Evolutionary conservation across 495 filamentous ascomycete species (phyloP).

Genomic region (Aspergillus sclerotioniger): DNA sequence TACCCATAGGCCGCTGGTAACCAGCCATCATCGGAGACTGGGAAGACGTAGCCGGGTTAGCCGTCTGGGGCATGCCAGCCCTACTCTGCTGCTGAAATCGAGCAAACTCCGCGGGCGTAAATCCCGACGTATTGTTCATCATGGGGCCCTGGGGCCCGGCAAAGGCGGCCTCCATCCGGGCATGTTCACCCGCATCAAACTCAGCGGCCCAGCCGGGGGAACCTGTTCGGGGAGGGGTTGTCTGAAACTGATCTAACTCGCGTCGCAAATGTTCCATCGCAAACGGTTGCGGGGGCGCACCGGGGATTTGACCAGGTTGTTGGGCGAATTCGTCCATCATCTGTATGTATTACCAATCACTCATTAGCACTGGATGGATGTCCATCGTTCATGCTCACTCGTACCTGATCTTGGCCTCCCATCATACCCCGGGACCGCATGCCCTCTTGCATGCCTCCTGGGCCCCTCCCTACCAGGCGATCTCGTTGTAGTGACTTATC

Average conservation of each 20-base stretch:
- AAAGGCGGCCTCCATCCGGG: conserved; percentile 79
- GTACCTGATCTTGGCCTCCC: conserved; percentile 61
- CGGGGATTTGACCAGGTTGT: conserved; percentile 60
- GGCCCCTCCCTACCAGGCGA: conserved; percentile 70
- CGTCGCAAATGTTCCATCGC: conserved; percentile 69
- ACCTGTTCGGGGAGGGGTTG: conserved; percentile 53
- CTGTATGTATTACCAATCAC: conserved; percentile 37
- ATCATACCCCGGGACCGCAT: conserved; percentile 62
- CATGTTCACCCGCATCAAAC: conserved; percentile 65
- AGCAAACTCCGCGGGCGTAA: conserved; percentile 82
- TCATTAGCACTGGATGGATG: conserved; percentile 12
- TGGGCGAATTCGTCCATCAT: conserved; percentile 94
- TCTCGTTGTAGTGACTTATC: conserved; percentile 94
- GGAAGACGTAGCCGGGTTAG: conserved; percentile 48
- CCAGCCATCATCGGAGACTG: conserved; percentile 50
- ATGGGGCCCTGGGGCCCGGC: conserved; percentile 50
- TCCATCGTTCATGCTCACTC: not conserved
- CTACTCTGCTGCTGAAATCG: conserved; percentile 73
- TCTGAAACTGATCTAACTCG: conserved; percentile 60
- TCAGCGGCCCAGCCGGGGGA: conserved; percentile 68
- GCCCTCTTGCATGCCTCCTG: conserved; percentile 59
- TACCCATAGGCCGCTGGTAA: conserved; percentile 63
- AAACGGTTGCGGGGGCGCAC: conserved; percentile 54
- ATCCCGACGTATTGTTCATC: conserved; percentile 54
- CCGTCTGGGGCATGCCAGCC: conserved; percentile 53